phyloP scores from a whole-genome alignment of 495 filamentous ascomycete species.

The Daldinia loculata region DNA sequence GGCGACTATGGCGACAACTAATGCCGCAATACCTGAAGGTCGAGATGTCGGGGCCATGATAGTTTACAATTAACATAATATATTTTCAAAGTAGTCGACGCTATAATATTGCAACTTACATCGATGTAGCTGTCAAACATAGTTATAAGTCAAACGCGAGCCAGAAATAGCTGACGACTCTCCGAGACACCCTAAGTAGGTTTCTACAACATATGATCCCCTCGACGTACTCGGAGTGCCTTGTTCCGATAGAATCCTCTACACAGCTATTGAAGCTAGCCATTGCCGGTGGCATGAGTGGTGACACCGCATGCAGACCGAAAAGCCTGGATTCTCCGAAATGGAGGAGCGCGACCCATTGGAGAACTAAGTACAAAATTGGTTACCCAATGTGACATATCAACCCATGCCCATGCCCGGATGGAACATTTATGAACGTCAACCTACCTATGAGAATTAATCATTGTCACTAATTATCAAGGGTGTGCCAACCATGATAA shows the following conservation, averaged over 20 bases:
- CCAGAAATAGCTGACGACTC: background rate
- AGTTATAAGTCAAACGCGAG: slow-evolving; percentile 1
- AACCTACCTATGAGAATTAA: slow-evolving; percentile 16
- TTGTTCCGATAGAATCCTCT: slow-evolving; percentile 32
- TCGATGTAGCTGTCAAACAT: background rate
- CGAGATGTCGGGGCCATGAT: slow-evolving; percentile 21
- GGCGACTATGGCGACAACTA: slow-evolving; percentile 10
- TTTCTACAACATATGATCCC: slow-evolving; percentile 16
- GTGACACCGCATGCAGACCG: slow-evolving; percentile 40
- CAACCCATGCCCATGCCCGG: slow-evolving; percentile 8
- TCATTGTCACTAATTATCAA: background rate
- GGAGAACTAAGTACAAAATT: slow-evolving; percentile 27
- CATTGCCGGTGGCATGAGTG: slow-evolving; percentile 32
- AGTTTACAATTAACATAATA: background rate
- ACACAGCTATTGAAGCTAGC: slow-evolving; percentile 15
- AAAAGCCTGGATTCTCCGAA: slow-evolving; percentile 22
- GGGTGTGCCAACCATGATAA: slow-evolving; percentile 1
- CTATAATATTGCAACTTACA: background rate
- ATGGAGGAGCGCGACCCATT: slow-evolving; percentile 22
- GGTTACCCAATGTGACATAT: slow-evolving; percentile 35
- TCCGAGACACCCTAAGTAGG: background rate
- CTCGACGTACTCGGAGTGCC: slow-evolving; percentile 26
- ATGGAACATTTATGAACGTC: slow-evolving; percentile 15
- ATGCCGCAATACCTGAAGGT: background rate
- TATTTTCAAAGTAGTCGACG: slow-evolving; percentile 6